Evolutionary conservation across 306 rosid species (phyloP).

Genomic region (Medicago lupulina): DNA sequence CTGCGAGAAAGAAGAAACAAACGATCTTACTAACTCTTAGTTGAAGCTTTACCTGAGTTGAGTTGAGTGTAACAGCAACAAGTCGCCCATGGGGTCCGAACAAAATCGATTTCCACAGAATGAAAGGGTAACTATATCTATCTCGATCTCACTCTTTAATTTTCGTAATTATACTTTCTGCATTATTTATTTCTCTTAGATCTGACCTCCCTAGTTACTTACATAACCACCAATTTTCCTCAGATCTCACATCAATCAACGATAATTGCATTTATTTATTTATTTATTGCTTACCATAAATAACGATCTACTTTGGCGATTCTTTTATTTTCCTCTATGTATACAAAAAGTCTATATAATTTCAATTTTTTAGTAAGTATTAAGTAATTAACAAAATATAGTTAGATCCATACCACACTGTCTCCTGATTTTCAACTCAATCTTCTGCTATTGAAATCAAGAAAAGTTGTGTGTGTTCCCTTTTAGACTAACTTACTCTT

Average conservation of each 20-base stretch:
- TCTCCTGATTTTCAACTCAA: background rate
- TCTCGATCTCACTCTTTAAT: conserved; percentile 27
- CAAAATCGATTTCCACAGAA: conserved; percentile 89
- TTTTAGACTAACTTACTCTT: too few species aligned
- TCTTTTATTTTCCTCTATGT: background rate
- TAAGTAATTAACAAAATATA: background rate
- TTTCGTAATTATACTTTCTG: conserved; percentile 6
- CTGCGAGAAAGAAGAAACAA: conserved; percentile 37
- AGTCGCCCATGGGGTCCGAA: conserved; percentile 79
- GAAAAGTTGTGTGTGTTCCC: too few species aligned
- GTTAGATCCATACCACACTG: conserved; percentile 3
- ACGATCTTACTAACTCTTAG: background rate
- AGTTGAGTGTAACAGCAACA: conserved; percentile 28
- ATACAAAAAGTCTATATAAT: too few species aligned
- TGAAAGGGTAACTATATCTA: conserved; percentile 66
- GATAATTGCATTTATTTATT: conserved; percentile 6
- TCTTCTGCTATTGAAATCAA: too few species aligned
- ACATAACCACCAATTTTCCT: conserved; percentile 37
- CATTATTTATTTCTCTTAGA: conserved; percentile 50
- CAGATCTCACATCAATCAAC: conserved; percentile 52
- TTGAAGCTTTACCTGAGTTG: background rate
- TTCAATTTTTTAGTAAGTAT: too few species aligned
- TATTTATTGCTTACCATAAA: background rate
- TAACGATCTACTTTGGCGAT: background rate
- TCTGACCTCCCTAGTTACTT: conserved; percentile 50